A percentile compares a stretch with the other conserved stretches of the same genome.
These are phyloP conservation scores for Rhizoctonia solani DNA, from an alignment of 1,284 basidiomycete genomes.

Conservation along the genomic window DNA sequence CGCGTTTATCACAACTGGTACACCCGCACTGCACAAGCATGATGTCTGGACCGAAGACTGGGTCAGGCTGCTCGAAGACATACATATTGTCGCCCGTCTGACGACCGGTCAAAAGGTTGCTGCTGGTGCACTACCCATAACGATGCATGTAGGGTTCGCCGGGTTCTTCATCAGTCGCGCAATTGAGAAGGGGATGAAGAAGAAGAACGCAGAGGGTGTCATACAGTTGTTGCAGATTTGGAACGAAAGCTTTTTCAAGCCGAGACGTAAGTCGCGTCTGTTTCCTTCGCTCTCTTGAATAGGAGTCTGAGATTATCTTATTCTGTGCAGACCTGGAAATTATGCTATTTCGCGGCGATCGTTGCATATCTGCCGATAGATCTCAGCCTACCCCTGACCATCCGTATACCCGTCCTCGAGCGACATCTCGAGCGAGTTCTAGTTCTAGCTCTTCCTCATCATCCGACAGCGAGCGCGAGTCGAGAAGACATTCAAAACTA, in stretches of 20 bases:
- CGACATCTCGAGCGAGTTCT: neutral
- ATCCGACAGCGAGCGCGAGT: neutral
- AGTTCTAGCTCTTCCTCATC: constrained; percentile 3
- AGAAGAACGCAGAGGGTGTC: neutral
- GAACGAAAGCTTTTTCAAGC: constrained; percentile 21
- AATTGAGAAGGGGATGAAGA: constrained; percentile 15
- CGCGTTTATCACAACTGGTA: neutral
- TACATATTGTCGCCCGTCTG: neutral
- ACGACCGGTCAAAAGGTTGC: neutral
- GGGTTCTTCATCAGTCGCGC: constrained; percentile 11
- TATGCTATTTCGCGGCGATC: constrained; percentile 6
- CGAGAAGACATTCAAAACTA: neutral
- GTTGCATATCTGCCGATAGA: neutral
- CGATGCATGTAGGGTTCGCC: neutral
- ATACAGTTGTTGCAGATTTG: neutral
- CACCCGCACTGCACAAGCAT: constrained; percentile 13
- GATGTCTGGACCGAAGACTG: constrained; percentile 14
- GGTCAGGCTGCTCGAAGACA: constrained; percentile 14
- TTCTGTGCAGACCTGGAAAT: constrained; percentile 1
- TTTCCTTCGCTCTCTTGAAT: neutral
- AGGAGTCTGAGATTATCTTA: neutral
- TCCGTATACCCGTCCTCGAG: neutral
- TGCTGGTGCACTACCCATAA: constrained; percentile 15
- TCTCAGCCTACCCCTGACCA: constrained; percentile 9
- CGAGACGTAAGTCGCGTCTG: constrained; percentile 1